Conservation (phyloP, 495 filamentous ascomycete species). For the Hypoxylon crocopeplum region DNA sequence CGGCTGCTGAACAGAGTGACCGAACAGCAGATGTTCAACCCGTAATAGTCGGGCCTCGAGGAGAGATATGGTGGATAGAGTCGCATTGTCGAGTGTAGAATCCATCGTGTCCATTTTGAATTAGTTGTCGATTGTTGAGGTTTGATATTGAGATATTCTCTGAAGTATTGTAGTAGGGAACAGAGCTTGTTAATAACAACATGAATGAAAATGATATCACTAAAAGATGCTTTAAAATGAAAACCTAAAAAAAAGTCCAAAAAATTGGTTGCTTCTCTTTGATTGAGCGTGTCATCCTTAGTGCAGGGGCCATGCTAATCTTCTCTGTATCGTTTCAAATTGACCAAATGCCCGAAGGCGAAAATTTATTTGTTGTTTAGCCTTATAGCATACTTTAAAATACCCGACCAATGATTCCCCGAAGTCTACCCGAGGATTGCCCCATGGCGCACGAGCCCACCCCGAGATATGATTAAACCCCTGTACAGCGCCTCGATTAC, state of each 20-base stretch:
- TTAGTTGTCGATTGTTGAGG: background rate
- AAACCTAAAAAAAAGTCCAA: too few species aligned
- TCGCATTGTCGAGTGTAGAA: constrained; percentile 56
- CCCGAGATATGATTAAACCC: too few species aligned
- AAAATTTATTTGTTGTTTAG: too few species aligned
- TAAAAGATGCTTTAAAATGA: background rate
- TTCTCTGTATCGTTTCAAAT: constrained; percentile 62
- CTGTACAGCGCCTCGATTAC: too few species aligned
- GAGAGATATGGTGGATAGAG: constrained; percentile 71
- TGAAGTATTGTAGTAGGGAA: background rate
- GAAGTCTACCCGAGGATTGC: too few species aligned
- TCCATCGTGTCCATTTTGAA: constrained; percentile 48
- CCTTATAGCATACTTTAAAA: too few species aligned
- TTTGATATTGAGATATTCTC: too few species aligned
- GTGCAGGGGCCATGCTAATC: constrained; percentile 99
- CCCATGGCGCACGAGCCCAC: too few species aligned
- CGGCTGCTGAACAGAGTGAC: constrained; percentile 52
- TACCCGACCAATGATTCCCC: too few species aligned
- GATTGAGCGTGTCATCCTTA: constrained; percentile 99
- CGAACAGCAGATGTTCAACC: constrained; percentile 77
- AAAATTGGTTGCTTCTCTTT: constrained; percentile 98
- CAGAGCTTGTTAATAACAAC: background rate
- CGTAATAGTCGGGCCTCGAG: constrained; percentile 78
- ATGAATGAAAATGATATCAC: background rate
- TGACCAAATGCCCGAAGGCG: constrained; percentile 83